phyloP scores from a whole-genome alignment of 495 filamentous ascomycete genomes.

The Aspergillus wentii region DNA sequence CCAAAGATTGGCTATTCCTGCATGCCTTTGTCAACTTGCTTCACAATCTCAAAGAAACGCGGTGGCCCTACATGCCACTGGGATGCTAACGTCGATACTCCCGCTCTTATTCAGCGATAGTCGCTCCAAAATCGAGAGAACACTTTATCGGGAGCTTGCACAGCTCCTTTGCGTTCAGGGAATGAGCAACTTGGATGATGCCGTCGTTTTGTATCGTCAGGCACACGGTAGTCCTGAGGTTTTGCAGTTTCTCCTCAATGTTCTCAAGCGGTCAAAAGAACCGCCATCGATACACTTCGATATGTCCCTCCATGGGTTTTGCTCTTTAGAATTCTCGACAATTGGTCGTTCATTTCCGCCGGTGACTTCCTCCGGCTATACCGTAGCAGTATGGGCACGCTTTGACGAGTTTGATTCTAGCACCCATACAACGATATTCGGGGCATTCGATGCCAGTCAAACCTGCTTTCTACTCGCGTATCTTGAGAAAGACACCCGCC shows the following conservation, averaged over 20 bases:
- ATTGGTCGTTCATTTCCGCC: conserved; percentile 81
- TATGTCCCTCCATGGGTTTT: conserved; percentile 78
- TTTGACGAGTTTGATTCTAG: conserved; percentile 80
- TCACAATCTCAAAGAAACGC: conserved; percentile 67
- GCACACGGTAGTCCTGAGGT: conserved; percentile 56
- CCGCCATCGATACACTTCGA: conserved; percentile 93
- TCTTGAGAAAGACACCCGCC: conserved; percentile 88
- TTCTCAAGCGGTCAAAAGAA: conserved; percentile 64
- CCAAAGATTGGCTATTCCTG: conserved; percentile 31
- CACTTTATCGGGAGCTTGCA: conserved; percentile 50
- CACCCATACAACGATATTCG: conserved; percentile 92
- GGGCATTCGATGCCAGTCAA: conserved; percentile 87
- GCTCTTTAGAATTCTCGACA: conserved; percentile 81
- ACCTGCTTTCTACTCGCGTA: conserved; percentile 93
- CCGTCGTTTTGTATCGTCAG: conserved; percentile 65
- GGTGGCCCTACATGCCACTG: conserved; percentile 70
- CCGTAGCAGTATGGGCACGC: conserved; percentile 80
- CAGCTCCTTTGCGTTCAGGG: conserved; percentile 45
- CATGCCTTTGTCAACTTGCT: conserved; percentile 40
- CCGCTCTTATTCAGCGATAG: conserved; percentile 56
- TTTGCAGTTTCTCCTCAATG: conserved; percentile 68
- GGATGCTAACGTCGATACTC: conserved; percentile 67
- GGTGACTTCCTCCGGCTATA: conserved; percentile 73
- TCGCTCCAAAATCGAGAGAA: conserved; percentile 44
- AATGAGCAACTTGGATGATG: conserved; percentile 71